These are phyloP conservation scores for Ilyonectria sp. DNA, from an alignment of 2,329 filamentous ascomycete species.

Conservation along the genomic window DNA sequence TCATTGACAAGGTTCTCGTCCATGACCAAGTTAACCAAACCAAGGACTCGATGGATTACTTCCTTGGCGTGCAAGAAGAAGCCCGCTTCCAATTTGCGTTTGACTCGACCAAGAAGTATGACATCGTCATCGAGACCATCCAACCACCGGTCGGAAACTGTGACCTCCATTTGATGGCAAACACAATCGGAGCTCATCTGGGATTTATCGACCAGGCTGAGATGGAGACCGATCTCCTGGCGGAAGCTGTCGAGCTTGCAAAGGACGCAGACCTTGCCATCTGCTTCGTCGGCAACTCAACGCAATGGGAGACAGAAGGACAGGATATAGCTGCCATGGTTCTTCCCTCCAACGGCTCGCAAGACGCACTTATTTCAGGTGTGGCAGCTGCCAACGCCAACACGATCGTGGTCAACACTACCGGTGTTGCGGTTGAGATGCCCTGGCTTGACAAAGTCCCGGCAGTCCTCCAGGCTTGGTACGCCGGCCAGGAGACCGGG, in stretches of 20 bases:
- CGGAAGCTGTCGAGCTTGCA: slow-evolving; percentile 68
- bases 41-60: slow-evolving; percentile 21
- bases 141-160: background rate
- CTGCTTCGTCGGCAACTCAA: slow-evolving; percentile 70
- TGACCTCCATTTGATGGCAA: slow-evolving; percentile 11
- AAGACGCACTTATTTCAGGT: slow-evolving; percentile 70
- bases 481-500: slow-evolving; percentile 76
- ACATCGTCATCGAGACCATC: slow-evolving; percentile 5
- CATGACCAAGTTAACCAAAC: background rate
- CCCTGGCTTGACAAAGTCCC: slow-evolving; percentile 68
- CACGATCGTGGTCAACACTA: slow-evolving; percentile 73
- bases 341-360: slow-evolving; percentile 70
- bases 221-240: slow-evolving; percentile 49
- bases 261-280: slow-evolving; percentile 69
- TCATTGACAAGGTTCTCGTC: slow-evolving; percentile 5
- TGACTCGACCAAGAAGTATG: slow-evolving; percentile 1
- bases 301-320: slow-evolving; percentile 60
- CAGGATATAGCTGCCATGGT: slow-evolving; percentile 80
- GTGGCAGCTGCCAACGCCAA: slow-evolving; percentile 70
- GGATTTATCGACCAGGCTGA: slow-evolving; percentile 44
- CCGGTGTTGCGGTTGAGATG: slow-evolving; percentile 71
- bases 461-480: slow-evolving; percentile 76
- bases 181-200: slow-evolving; percentile 29
- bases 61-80: slow-evolving; percentile 8
- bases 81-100: slow-evolving; percentile 2